Base-by-base conservation (phyloP, 164 flowering plant genomes). In the Dillenia turbinata region DNA sequence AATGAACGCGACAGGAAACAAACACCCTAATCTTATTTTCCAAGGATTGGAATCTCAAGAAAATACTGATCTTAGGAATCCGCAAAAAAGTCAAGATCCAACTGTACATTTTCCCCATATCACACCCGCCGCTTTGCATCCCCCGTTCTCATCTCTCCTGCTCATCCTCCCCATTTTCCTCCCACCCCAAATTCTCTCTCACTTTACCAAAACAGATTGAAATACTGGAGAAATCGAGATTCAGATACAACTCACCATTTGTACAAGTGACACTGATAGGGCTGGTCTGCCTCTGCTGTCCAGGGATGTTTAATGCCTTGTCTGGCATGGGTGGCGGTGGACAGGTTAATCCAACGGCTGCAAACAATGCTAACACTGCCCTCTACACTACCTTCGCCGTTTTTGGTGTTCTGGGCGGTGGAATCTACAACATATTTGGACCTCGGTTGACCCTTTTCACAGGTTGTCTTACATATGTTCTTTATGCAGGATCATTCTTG, bases 281-380 rank as follows among this genome's bases (percentile, higher is more conserved):
- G 1, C 60, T 89, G 1, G 96, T 94, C 7, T 94, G 99, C 63
- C 91, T 94, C 73, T 94, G 99, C 68, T 94, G 99, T 54, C 97
- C 99, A 0, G 99, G 97, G 11, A 94, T 94, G 99, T 94, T 89
- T 82, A 94, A 94, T 61, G 97, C 99, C 57, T 83, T 91, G 26
- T 77, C 84, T 13, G 97, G 99, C 66, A 85, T 91, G 97, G 99
- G 99, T 9, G 99, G 93, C 10, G 96, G 96, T 11, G 99, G 99
- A 9, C 99, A 91, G 64, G 84, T 91, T 11, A 84, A 94, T 60
- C 76, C 67, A 53, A 81, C 87, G 9, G 99, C 93, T 24, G 79
- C 92, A 47, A 82, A 94, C 83, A 91, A 94, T 62, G 94, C 99
- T 69, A 80, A 78, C 83, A 94, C 99, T 14, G 51, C 15, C 51